These are phyloP conservation scores for Citrus mangshanensis DNA, from an alignment of 345 rosid species.

Conservation along the genomic window DNA sequence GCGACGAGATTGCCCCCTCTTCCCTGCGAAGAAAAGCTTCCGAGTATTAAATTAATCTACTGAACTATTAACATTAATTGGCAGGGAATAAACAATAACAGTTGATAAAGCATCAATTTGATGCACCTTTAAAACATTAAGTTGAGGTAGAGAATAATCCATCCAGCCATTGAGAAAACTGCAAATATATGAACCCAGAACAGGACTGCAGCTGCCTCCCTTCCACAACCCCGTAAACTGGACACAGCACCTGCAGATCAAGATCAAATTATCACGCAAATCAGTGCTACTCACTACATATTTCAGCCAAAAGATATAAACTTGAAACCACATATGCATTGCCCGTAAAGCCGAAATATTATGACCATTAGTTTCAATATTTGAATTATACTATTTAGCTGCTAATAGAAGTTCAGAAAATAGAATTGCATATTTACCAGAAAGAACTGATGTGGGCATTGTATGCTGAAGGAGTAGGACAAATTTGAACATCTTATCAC, in stretches of 20 bases:
- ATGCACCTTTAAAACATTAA: slow-evolving; percentile 53
- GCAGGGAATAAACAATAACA: neutral
- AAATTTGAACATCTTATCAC: slow-evolving; percentile 92
- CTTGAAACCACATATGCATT: neutral
- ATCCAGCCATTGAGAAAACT: slow-evolving; percentile 85
- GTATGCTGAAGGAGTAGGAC: slow-evolving; percentile 90
- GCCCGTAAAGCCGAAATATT: no score
- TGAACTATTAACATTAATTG: slow-evolving; percentile 8
- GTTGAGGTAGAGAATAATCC: slow-evolving; percentile 86
- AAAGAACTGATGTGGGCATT: slow-evolving; percentile 97
- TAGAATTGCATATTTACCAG: slow-evolving; percentile 43
- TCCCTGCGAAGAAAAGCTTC: neutral
- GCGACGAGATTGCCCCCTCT: neutral
- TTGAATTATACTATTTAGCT: neutral
- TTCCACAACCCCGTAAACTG: slow-evolving; percentile 91
- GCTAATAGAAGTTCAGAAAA: neutral
- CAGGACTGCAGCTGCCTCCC: slow-evolving; percentile 91
- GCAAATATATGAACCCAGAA: slow-evolving; percentile 99
- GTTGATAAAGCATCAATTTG: neutral
- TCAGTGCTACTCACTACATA: neutral
- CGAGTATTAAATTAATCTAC: neutral
- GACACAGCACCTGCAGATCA: slow-evolving; percentile 78
- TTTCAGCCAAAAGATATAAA: neutral
- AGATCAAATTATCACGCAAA: neutral
- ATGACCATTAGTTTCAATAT: neutral